Evolutionary conservation across 139 green algal species (phyloP), one percentile per base, ranked within the genome.

Genomic region (Coelastrella sp.): DNA sequence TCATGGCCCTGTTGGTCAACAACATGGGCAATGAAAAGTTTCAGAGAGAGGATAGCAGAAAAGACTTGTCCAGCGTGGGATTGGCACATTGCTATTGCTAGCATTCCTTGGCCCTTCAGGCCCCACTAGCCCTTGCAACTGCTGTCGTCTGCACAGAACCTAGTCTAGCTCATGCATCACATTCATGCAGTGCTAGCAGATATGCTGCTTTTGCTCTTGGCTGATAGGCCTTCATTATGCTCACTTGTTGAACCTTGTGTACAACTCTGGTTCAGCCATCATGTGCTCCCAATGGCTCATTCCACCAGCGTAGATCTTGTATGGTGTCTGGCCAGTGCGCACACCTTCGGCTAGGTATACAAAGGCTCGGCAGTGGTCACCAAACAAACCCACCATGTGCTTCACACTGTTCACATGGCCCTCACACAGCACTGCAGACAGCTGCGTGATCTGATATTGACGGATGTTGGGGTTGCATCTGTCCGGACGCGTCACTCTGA

Each of bases 211-310:
- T 30, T 35, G 13, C 13, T n/a, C 37, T n/a, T n/a, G n/a, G n/a
- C n/a, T n/a, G n/a, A n/a, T n/a, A n/a, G n/a, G n/a, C n/a, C n/a
- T n/a, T 35, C 23, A 17, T 23, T 6, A 5, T 38, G n/a, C 80
- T 32, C 51, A 86, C 80, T 79, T 86, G 80, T 86, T 86, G 67
- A 86, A 86, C 9, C 67, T 48, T 40, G 48, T 53, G 34, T 73
- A 80, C 13, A 86, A 50, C 66, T 79, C 66, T 4, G 80, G 80
- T 50, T 59, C 50, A 5, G 38, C n/a, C 32, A 23, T 50, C 80
- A 86, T 86, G 50, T 86, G 80, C 64, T 86, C 67, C 80, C 80
- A 86, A 63, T 86, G 80, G 34, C 66, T 72, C 34, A 35, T 7
- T 6, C 80, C 80, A 7, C 57, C 27, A 2, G 66, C 51, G 32